Base-by-base conservation (phyloP, 2,329 filamentous ascomycete species). In the Trichoderma koningiopsis region DNA sequence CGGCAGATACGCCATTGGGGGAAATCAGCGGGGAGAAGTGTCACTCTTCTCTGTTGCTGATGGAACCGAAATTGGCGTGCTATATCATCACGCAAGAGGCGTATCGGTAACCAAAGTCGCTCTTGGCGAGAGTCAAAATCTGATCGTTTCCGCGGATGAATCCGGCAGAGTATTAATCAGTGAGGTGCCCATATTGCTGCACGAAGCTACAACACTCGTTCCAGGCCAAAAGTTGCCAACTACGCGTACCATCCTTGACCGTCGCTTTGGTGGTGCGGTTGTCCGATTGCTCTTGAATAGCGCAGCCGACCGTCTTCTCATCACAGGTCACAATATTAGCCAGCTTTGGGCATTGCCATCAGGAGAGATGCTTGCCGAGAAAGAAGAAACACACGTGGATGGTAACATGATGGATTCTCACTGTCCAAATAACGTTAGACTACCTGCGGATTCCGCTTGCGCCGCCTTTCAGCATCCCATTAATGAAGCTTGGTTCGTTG, bases 311-410 rank as follows among this genome's bases (percentile, higher is more conserved):
- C 31, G 60, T 13, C 43, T 63, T 52, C 60, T 63, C 2, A 24
- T 53, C 6, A 63, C 60, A 7, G 60, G 60, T 7, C 60, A 63
- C n/a, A n/a, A 27, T 22, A 8, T 52, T 6, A 31, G 35, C 13
- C 31, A 63, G 11, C 60, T 63, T n/a, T 63, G 60, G 60, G 60
- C 24, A 6, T 37, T 63, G 4, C 60, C 60, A n/a, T 53, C 60
- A 1, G 60, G 60, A 27, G 22, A 35, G 11, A 47, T 53, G 5
- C n/a, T 52, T 24, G n/a, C 31, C 7, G 29, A 0, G n/a, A 37
- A 10, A 62, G 13, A 53, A 8, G 43, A 53, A 6, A 5, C 29
- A 35, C 29, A n/a, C 16, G 27, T 33, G 14, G 29, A 53, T 0
- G 43, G 16, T 8, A 6, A 5, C 2, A 19, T 13, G 7, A 35